A percentile compares a stretch with the other conserved stretches of the same genome.
These are phyloP conservation scores for Podospora didyma DNA, from an alignment of 495 filamentous ascomycete species.

Conservation along the genomic window DNA sequence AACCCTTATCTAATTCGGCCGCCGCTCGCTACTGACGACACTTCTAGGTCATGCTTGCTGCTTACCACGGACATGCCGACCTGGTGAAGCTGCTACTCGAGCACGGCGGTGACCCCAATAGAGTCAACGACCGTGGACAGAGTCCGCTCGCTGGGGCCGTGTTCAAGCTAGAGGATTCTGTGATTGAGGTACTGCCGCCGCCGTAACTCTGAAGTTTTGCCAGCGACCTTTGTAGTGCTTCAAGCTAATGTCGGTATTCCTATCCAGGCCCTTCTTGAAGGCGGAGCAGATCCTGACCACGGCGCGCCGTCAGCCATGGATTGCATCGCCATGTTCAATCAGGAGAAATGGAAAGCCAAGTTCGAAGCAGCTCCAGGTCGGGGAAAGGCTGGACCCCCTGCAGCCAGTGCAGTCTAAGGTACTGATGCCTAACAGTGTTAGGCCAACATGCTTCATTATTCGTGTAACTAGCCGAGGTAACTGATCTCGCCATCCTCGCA, in stretches of 20 bases:
- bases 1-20: neutral
- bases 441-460: too few relatives aligned
- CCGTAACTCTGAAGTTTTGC: neutral
- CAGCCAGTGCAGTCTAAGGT: too few relatives aligned
- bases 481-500: too few relatives aligned
- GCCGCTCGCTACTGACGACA: neutral
- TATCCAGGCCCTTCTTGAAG: slow-evolving; percentile 37
- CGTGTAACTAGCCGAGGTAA: too few relatives aligned
- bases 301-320: slow-evolving; percentile 45
- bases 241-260: too few relatives aligned
- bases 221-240: neutral
- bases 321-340: slow-evolving; percentile 47
- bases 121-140: slow-evolving; percentile 50
- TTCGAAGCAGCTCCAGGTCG: slow-evolving; percentile 43
- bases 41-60: slow-evolving; percentile 54
- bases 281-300: slow-evolving; percentile 47
- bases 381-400: slow-evolving; percentile 18
- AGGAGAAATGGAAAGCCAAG: slow-evolving; percentile 44
- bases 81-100: slow-evolving; percentile 47
- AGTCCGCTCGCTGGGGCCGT: slow-evolving; percentile 52
- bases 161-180: slow-evolving; percentile 50
- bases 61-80: slow-evolving; percentile 51
- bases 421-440: too few relatives aligned
- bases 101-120: slow-evolving; percentile 50
- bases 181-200: slow-evolving; percentile 34